Base-by-base conservation (phyloP, 106 monocot species). In the Amphibolis antarctica region DNA sequence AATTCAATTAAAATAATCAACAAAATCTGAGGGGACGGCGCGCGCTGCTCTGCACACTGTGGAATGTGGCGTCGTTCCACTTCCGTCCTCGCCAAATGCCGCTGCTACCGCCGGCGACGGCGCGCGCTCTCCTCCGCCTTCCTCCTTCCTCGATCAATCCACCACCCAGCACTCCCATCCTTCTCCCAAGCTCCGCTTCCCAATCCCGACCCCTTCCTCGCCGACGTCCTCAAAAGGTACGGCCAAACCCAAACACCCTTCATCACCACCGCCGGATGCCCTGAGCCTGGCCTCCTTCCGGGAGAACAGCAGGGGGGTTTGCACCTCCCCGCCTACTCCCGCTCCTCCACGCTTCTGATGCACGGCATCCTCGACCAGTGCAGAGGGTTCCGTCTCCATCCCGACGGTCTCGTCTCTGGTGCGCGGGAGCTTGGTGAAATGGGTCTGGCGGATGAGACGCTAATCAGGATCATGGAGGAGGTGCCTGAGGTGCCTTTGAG, bases 361-460 rank as follows among this genome's bases (percentile, higher is more conserved):
- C 66, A 62, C 53, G 74, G 20, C 15, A 55, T 81, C 66, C 61
- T 84, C 0, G 82, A 75, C 53, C 77, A 80, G 42, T 70, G 74
- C 0, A 72, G 61, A 42, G 69, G 60, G 65, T 69, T 66, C 63
- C 20, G 23, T 18, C 42, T 79, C 15, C 65, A 74, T 1, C 77
- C 79, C 0, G 66, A 77, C 4, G 69, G 79, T 18, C 31, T 80
- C 36, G 10, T 29, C 19, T 29, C 29, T 0, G 58, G 29, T 64
- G 60, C 54, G 1, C 27, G 10, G 50, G 51, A 24, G n/a, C 51
- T 92, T 76, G 77, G 44, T 66, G 45, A 52, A 42, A 17, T 76
- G 44, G 84, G 88, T 19, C 64, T 92, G 4, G 65, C 65, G 45
- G 49, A 71, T 1, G 71, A 62, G 26, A 78, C 92, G 17, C 52